Percentiles rank a stretch among this genome's conserved stretches.
These are phyloP conservation scores for Debaryomyces udenii DNA, from an alignment of 1,139 yeast genomes.

Conservation along the genomic window DNA sequence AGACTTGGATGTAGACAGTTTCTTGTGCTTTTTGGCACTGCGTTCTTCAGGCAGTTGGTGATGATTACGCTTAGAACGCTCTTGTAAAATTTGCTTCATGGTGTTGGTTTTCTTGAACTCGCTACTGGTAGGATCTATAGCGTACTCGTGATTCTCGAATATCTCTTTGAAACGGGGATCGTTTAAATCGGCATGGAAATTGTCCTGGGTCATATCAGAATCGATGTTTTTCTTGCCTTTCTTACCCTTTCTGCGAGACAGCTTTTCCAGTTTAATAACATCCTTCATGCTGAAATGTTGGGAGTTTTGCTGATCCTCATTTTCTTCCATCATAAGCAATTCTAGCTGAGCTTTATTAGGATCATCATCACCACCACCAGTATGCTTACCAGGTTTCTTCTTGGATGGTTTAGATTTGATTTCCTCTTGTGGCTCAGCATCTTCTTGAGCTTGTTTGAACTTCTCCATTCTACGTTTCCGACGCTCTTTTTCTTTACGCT, in stretches of 20 bases:
- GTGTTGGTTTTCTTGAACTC: conserved; percentile 87
- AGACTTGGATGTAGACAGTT: conserved; percentile 9
- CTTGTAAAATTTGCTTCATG: conserved; percentile 79
- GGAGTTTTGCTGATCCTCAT: conserved; percentile 55
- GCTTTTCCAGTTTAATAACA: conserved; percentile 70
- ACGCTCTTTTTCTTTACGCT: conserved; percentile 91
- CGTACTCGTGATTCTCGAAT: conserved; percentile 86
- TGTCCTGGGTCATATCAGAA: conserved; percentile 53
- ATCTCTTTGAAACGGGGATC: conserved; percentile 91
- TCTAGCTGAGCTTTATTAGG: conserved; percentile 73
- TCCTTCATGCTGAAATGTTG: conserved; percentile 82
- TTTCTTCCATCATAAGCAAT: conserved; percentile 71
- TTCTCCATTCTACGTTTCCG: conserved; percentile 78
- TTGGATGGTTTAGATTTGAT: conserved; percentile 3
- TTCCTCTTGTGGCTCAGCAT: conserved; percentile 32
- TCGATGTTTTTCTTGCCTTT: conserved; percentile 45
- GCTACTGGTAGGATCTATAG: conserved; percentile 87
- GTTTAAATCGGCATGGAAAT: conserved; percentile 64
- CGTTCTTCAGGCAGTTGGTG: conserved; percentile 11
- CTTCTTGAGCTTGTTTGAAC: conserved; percentile 58
- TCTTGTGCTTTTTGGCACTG: conserved; percentile 20
- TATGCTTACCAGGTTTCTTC: conserved; percentile 21
- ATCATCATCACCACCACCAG: conserved; percentile 34
- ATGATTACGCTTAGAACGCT: conserved; percentile 62
- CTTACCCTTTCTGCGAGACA: conserved; percentile 51